Evolutionary conservation across 139 green algal genomes (phyloP).

Genomic region (Chlamydomonas incerta): DNA sequence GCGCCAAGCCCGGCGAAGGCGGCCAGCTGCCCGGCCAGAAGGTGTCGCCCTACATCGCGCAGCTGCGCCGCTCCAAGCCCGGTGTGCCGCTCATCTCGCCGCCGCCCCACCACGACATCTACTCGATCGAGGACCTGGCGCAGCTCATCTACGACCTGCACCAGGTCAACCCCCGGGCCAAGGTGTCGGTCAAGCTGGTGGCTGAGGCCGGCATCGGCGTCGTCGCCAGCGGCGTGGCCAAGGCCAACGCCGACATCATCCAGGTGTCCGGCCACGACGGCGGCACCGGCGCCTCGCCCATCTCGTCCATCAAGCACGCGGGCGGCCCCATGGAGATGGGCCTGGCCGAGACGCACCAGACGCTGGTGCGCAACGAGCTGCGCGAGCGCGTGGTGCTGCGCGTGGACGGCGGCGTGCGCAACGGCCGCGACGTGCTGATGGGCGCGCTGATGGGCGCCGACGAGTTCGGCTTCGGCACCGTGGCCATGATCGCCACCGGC

Average conservation of each 20-base stretch:
- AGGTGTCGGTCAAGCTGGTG: slow-evolving; percentile 99
- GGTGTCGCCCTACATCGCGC: slow-evolving; percentile 97
- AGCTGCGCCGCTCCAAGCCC: slow-evolving; percentile 94
- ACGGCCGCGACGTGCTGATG: slow-evolving; percentile 92
- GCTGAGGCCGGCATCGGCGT: slow-evolving; percentile 98
- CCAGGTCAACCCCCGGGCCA: slow-evolving; percentile 85
- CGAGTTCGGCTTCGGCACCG: slow-evolving; percentile 98
- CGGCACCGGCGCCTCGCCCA: slow-evolving; percentile 95
- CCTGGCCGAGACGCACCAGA: slow-evolving; percentile 87
- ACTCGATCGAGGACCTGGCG: slow-evolving; percentile 99
- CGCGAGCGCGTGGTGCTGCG: slow-evolving; percentile 94
- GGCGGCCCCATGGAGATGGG: slow-evolving; percentile 99
- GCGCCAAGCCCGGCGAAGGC: slow-evolving; percentile 93
- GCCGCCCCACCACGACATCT: slow-evolving; percentile 99
- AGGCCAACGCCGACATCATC: slow-evolving; percentile 99
- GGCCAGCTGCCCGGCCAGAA: slow-evolving; percentile 98
- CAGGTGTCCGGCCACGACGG: slow-evolving; percentile 97
- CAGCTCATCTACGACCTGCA: slow-evolving; percentile 99
- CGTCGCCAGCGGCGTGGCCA: slow-evolving; percentile 96
- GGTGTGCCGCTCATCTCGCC: slow-evolving; percentile 97
- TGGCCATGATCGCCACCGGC: slow-evolving; percentile 97
- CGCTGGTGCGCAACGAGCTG: slow-evolving; percentile 92
- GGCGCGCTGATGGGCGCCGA: slow-evolving; percentile 92
- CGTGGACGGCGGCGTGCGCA: slow-evolving; percentile 95
- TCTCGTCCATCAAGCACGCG: slow-evolving; percentile 98